Conservation (phyloP, 106 monocot species). For the Apostasia shenzhenica region DNA sequence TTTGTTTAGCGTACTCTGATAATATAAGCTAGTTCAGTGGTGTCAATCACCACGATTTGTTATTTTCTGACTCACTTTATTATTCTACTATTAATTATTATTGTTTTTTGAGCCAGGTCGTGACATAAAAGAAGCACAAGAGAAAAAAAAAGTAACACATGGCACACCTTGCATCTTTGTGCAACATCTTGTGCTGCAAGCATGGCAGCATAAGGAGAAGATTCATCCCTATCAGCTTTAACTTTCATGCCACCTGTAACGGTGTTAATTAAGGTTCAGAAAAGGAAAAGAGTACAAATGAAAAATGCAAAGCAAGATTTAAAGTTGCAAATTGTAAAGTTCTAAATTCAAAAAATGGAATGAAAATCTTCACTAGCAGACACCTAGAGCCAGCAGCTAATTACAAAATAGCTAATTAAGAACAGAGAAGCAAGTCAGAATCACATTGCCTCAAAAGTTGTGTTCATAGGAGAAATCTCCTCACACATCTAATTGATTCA, state of each 20-base stretch:
- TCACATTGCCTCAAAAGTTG: not conserved
- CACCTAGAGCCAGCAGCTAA: too few relatives aligned
- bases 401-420: not conserved
- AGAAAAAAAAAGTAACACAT: not conserved
- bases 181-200: constrained; percentile 80
- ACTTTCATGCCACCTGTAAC: constrained; percentile 75
- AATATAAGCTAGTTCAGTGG: too few relatives aligned
- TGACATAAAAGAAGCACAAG: too few relatives aligned
- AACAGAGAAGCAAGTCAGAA: not conserved
- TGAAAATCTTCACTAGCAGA: too few relatives aligned
- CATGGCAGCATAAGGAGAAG: constrained; percentile 80
- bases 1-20: too few relatives aligned
- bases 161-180: constrained; percentile 46
- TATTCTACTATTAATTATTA: too few relatives aligned
- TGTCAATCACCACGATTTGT: too few relatives aligned
- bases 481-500: not conserved
- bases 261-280: not conserved
- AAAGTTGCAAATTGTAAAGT: too few relatives aligned
- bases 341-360: too few relatives aligned
- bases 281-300: not conserved
- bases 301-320: not conserved
- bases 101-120: too few relatives aligned
- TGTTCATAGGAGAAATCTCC: not conserved
- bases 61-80: too few relatives aligned
- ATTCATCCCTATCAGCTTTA: constrained; percentile 73